Base-by-base conservation (phyloP, 2,329 filamentous ascomycete genomes). In the Phialophora macrospora region DNA sequence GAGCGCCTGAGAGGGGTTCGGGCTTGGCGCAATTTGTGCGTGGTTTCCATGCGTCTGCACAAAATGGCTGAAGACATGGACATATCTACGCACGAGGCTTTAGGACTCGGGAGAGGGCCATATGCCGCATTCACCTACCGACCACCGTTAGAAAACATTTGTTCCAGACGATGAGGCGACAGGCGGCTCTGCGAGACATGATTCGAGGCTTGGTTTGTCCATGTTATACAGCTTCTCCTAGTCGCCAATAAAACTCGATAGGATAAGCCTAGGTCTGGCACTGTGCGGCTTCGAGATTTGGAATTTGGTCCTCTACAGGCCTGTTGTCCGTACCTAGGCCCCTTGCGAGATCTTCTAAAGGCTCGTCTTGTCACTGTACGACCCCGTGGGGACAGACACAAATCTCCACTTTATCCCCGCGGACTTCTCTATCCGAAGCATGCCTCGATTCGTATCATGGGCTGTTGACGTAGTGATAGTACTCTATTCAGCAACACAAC, bases 371-470 rank as follows among this genome's bases (percentile, higher is more conserved):
- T 51, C 20, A 8, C 46, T 26, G n/a, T n/a, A 49, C 17, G 20
- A 51, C n/a, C 20, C 48, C 22, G 12, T 12, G 48, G 48, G 48
- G 20, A 51, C 24, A 6, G 4, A 51, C 17, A 44, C 38, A n/a
- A n/a, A 44, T 44, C 6, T 26, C 48, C 48, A 51, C 48, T 51
- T 11, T 51, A 51, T 51, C 48, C 48, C 48, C 48, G 48, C 48
- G 48, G 48, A 51, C 8, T 51, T 51, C 48, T 6, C 12, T 22
- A 51, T 51, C 48, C 24, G 24, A 51, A 51, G 22, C 48, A 28
- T 12, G 11, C 12, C 48, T 51, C 24, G 48, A 51, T 51, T 51
- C 48, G 48, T 12, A 26, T 51, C 6, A 14, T 11, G 48, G 48
- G 14, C 20, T 51, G 14, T 51, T 51, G 48, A 51, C 48, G 48